Base-by-base conservation (phyloP, 78 protist genomes). In the Diacronema lutheri region DNA sequence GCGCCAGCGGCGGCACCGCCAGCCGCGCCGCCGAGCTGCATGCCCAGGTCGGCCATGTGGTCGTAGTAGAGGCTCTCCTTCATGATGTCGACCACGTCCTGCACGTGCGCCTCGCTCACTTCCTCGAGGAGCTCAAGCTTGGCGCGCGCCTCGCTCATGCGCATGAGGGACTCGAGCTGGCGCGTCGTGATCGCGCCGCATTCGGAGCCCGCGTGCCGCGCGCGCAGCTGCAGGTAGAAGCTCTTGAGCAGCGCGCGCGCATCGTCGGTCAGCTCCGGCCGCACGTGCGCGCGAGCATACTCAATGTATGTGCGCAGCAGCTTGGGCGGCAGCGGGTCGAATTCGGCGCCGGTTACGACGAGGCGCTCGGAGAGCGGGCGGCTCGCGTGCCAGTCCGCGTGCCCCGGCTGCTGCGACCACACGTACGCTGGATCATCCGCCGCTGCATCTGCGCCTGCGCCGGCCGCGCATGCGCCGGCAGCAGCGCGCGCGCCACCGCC, bases 81-180 rank as follows among this genome's bases (percentile, higher is more conserved):
- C 50, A 44, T 44, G 50, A 44, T 44, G 50, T 44, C 50, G 50
- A 44, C 7, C 50, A 44, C 50, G 7, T 44, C 50, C 3, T 3
- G 16, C 50, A 44, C 50, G 50, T 44, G 16, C 16, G 50, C 3
- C 16, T 3, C 50, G 50, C 3, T 3, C 50, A 44, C 50, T n/a
- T 37, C 35, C 77, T 91, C 96, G 33, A 98, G 84, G 50, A 98
- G 71, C 50, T 97, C 99, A 0, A 93, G 40, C 65, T 94, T 93
- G 0, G 99, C 99, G 5, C 98, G 68, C 6, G 99, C 99, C 72
- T 98, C 98, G 0, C 99, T 86, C 66, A 97, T 55, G 9, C 99
- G 89, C 12, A 97, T 93, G 61, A 97, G 88, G 71, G 99, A 92
- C 65, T 97, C 99, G 16, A 98, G 94, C 88, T 98, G 99, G n/a